phyloP scores from a whole-genome alignment of 805 yeast species.

The Yamadazyma takamatsuzukensis region DNA sequence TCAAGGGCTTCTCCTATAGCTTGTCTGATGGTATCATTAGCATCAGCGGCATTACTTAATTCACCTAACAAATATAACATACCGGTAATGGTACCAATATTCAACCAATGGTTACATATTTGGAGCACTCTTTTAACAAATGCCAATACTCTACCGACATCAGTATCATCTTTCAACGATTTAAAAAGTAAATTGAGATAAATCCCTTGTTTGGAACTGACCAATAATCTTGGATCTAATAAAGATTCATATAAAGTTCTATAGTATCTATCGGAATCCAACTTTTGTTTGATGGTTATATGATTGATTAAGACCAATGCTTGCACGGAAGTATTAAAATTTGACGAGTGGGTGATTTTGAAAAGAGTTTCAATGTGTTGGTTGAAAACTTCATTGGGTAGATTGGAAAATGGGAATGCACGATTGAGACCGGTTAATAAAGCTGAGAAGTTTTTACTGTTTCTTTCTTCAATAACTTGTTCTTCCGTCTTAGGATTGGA shows the following conservation, averaged over 20 bases:
- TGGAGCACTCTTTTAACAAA: conserved; percentile 89
- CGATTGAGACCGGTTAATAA: conserved; percentile 92
- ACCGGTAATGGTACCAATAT: conserved; percentile 84
- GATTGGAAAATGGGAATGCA: conserved; percentile 86
- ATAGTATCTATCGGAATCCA: conserved; percentile 68
- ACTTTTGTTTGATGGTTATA: conserved; percentile 58
- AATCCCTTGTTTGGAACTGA: conserved; percentile 90
- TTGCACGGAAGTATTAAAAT: conserved; percentile 91
- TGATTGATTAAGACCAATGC: conserved; percentile 84
- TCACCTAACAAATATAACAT: conserved; percentile 72
- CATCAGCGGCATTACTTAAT: conserved; percentile 52
- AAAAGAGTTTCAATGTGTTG: conserved; percentile 80
- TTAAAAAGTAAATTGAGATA: conserved; percentile 83
- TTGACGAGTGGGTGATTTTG: conserved; percentile 88
- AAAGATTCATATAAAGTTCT: conserved; percentile 87
- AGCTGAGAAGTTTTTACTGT: conserved; percentile 82
- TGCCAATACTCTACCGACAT: conserved; percentile 68
- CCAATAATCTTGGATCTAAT: conserved; percentile 75
- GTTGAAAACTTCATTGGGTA: conserved; percentile 66
- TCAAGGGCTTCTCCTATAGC: conserved; percentile 17
- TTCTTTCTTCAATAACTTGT: conserved; percentile 73
- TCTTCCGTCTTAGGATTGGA: conserved; percentile 54
- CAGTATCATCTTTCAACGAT: conserved; percentile 67
- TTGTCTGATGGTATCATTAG: conserved; percentile 21
- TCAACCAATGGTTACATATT: conserved; percentile 79